phyloP scores from a whole-genome alignment of 768 basidiomycete species.

The Amanita jacksonii region DNA sequence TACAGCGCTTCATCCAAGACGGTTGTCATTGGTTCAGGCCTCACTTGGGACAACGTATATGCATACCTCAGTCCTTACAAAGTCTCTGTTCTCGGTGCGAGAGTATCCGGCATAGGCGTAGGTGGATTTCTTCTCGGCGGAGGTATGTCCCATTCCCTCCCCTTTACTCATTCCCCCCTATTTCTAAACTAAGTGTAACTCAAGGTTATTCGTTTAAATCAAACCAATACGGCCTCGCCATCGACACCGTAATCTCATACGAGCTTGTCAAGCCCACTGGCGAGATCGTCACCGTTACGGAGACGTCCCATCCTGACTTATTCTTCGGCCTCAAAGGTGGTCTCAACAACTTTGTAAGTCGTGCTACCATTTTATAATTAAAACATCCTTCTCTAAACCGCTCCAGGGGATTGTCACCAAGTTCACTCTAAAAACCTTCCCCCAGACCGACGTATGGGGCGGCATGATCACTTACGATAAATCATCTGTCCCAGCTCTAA shows the following conservation, averaged over 20 bases:
- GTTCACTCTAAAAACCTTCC: slow-evolving; percentile 34
- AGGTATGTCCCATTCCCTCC: too few species aligned
- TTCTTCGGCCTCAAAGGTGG: slow-evolving; percentile 18
- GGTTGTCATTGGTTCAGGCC: slow-evolving; percentile 31
- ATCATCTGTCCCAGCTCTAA: not conserved
- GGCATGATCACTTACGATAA: not conserved
- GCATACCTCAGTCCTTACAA: slow-evolving; percentile 35
- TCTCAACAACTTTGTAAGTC: slow-evolving; percentile 39
- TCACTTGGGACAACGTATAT: slow-evolving; percentile 63
- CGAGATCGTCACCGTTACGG: slow-evolving; percentile 16
- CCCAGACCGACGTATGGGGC: slow-evolving; percentile 24
- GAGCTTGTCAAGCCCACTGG: slow-evolving; percentile 39
- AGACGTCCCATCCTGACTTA: slow-evolving; percentile 14
- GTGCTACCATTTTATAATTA: too few species aligned
- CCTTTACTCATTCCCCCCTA: not conserved
- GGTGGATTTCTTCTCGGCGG: slow-evolving; percentile 48
- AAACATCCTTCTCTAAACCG: too few species aligned
- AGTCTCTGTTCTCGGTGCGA: slow-evolving; percentile 50
- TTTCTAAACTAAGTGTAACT: not conserved
- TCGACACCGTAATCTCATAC: slow-evolving; percentile 31
- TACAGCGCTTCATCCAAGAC: slow-evolving; percentile 32
- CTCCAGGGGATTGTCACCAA: slow-evolving; percentile 35
- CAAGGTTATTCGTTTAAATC: slow-evolving; percentile 42
- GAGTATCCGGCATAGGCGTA: slow-evolving; percentile 50
- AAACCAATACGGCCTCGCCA: slow-evolving; percentile 37